A percentile compares a stretch with the other conserved stretches of the same genome.
These are phyloP conservation scores for Diplodia seriata DNA, from an alignment of 2,329 filamentous ascomycete genomes.

Conservation along the genomic window DNA sequence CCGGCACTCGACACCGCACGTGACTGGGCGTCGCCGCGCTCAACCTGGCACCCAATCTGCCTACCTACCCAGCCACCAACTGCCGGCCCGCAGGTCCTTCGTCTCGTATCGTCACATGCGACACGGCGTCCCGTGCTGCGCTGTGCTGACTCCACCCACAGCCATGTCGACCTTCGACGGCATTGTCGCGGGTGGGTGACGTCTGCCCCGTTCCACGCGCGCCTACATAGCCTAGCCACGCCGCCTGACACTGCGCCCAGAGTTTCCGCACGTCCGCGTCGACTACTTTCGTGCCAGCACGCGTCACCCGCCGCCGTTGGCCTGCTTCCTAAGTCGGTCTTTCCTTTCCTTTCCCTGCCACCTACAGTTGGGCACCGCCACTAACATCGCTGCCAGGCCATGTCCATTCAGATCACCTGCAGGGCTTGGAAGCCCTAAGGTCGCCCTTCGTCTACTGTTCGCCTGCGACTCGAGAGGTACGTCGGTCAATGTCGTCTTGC, in stretches of 20 bases:
- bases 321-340: constrained; percentile 73
- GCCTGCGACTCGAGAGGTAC: constrained; percentile 74
- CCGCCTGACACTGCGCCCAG: constrained; percentile 45
- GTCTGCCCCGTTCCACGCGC: constrained; percentile 8
- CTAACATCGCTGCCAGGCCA: constrained; percentile 59
- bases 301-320: constrained; percentile 68
- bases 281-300: constrained; percentile 76
- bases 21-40: constrained; percentile 23
- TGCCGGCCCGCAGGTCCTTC: background rate
- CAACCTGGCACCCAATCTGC: background rate
- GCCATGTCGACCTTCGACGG: constrained; percentile 81
- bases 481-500: constrained; percentile 28
- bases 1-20: constrained; percentile 10
- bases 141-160: constrained; percentile 6
- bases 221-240: background rate
- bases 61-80: background rate
- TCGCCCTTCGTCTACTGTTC: constrained; percentile 93
- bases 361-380: constrained; percentile 9
- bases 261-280: constrained; percentile 82
- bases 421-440: constrained; percentile 76
- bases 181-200: constrained; percentile 57
- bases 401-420: constrained; percentile 88
- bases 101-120: constrained; percentile 29
- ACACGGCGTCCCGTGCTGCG: constrained; percentile 20
- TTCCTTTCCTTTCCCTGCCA: constrained; percentile 22